phyloP scores from a whole-genome alignment of 2,329 filamentous ascomycete species.

The Colletotrichum sp. region DNA sequence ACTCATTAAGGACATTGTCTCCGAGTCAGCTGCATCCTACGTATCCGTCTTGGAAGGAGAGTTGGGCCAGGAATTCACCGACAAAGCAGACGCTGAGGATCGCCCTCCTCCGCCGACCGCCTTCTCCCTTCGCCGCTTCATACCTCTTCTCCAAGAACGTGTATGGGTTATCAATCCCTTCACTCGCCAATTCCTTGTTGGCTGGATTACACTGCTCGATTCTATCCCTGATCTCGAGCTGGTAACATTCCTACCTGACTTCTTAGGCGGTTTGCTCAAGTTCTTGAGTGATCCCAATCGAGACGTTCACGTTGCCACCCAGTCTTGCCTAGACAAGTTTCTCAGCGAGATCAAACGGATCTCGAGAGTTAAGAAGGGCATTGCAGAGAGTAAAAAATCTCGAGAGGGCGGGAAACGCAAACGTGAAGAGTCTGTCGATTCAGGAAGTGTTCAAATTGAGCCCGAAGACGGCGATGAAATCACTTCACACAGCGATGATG shows the following conservation, averaged over 20 bases:
- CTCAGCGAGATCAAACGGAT: constrained; percentile 94
- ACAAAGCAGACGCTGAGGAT: constrained; percentile 33
- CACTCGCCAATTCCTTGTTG: constrained; percentile 91
- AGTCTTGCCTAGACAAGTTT: constrained; percentile 87
- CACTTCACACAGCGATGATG: constrained; percentile 60
- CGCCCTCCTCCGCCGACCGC: constrained; percentile 72
- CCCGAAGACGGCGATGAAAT: constrained; percentile 67
- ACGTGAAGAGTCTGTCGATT: constrained; percentile 72
- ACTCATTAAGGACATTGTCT: constrained; percentile 93
- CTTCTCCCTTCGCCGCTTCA: constrained; percentile 89
- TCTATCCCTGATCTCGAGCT: constrained; percentile 97
- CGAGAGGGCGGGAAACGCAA: constrained; percentile 72
- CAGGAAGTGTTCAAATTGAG: constrained; percentile 62
- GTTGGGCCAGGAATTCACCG: constrained; percentile 47
- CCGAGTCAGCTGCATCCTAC: constrained; percentile 93
- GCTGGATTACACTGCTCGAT: constrained; percentile 93
- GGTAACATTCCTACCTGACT: constrained; percentile 90
- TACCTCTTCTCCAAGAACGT: constrained; percentile 90
- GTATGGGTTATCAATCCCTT: constrained; percentile 96
- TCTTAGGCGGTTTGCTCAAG: constrained; percentile 85
- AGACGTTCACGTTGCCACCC: constrained; percentile 94
- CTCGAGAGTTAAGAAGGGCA: constrained; percentile 87
- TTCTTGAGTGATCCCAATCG: constrained; percentile 91
- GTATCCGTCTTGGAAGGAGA: constrained; percentile 81
- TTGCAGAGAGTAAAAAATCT: constrained; percentile 82